Evolutionary conservation across 78 protist species (phyloP).

Genomic region (Mantamonas sphyraenae): DNA sequence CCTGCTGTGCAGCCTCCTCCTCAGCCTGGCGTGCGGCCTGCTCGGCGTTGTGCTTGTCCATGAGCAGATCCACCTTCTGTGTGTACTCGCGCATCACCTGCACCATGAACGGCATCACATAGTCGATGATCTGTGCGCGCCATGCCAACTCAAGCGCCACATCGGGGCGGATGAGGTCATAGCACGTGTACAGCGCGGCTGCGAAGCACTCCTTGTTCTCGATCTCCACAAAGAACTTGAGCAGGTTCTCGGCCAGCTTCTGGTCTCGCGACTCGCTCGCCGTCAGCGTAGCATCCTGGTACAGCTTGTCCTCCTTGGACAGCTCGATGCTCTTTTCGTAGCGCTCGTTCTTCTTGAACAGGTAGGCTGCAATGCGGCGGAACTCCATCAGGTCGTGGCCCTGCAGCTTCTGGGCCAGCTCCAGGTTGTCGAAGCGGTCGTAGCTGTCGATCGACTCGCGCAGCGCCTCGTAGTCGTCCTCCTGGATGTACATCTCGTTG

Average conservation of each 20-base stretch:
- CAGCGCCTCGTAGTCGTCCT: conserved; percentile 91
- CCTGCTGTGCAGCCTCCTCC: neutral
- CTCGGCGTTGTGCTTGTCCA: neutral
- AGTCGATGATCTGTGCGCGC: conserved; percentile 87
- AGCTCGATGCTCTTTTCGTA: conserved; percentile 81
- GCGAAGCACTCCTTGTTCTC: conserved; percentile 79
- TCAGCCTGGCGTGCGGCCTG: neutral
- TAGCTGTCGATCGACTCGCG: conserved; percentile 66
- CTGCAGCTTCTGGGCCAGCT: conserved; percentile 82
- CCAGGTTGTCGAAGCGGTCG: conserved; percentile 78
- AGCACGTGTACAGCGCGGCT: conserved; percentile 93
- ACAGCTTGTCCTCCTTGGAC: conserved; percentile 86
- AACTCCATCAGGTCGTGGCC: conserved; percentile 91
- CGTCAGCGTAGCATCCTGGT: conserved; percentile 90
- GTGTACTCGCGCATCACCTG: conserved; percentile 61
- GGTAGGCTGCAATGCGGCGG: conserved; percentile 88
- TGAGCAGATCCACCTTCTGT: conserved; percentile 17
- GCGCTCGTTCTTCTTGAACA: conserved; percentile 68
- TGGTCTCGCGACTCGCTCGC: conserved; percentile 81
- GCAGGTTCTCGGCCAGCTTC: conserved; percentile 81
- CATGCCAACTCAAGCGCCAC: conserved; percentile 97
- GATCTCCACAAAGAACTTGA: conserved; percentile 83
- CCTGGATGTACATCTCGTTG: conserved; percentile 88
- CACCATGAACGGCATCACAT: conserved; percentile 96
- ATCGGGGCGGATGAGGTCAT: conserved; percentile 83